Evolutionary conservation across 2,329 filamentous ascomycete genomes (phyloP), one percentile per base, ranked within the genome.

Genomic region (Phaeosphaeria sp.): DNA sequence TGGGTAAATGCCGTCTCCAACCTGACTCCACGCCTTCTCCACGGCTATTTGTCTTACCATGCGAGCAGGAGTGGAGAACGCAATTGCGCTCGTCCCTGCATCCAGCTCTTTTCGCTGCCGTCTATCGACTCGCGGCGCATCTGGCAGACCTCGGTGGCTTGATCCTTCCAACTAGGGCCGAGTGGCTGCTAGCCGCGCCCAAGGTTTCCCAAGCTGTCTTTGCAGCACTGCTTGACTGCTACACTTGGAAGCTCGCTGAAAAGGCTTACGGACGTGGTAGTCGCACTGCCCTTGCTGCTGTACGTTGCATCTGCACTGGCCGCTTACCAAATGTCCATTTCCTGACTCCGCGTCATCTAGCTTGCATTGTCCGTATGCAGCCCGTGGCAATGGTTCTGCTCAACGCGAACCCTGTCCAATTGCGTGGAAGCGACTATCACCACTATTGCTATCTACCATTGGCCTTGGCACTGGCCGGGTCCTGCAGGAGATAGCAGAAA

Each of bases 351-450:
- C 66, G 55, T 55, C 55, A 57, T 61, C 63, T 75, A 93, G 89
- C 81, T 96, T 46, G 83, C 85, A 57, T 84, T 95, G 78, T 89
- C 88, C 2, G 77, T 91, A 44, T 81, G 88, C 69, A 96, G 88
- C 77, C 92, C 95, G 6, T 99, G 95, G 93, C 92, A 97, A 76
- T 98, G 92, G 91, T 98, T 95, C 78, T 95, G 90, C 78, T 95
- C 93, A 1, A 94, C 93, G 0, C 86, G 95, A 47, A 97, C 95
- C 0, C 90, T 99, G 72, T 97, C 94, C 53, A 99, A 99, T 79
- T 95, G 89, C 51, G 81, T 98, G 4, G 95, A 99, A 81, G 92
- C 90, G n/a, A 91, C 91, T 0, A 80, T 99, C 66, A 97, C 94
- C 4, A 83, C 91, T 57, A 83, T 87, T 68, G 94, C 93, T 1